phyloP scores from a whole-genome alignment of 2,329 filamentous ascomycete genomes.

The Domatiomyces globalis region DNA sequence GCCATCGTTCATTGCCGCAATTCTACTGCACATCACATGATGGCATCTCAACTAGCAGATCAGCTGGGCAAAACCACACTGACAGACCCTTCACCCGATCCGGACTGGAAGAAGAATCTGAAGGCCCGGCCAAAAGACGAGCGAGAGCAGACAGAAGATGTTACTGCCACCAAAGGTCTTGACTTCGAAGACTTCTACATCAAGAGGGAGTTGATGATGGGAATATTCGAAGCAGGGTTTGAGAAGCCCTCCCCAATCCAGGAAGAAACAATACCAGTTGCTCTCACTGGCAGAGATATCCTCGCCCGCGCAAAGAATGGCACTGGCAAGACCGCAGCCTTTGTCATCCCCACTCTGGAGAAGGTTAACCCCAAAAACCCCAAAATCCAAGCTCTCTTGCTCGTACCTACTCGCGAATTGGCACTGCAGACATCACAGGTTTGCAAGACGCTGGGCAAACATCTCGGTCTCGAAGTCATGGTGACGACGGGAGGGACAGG shows the following conservation, averaged over 20 bases:
- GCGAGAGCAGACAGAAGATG: constrained; percentile 52
- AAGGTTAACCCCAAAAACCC: constrained; percentile 92
- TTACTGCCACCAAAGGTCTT: constrained; percentile 91
- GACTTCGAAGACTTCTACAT: constrained; percentile 97
- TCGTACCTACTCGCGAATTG: constrained; percentile 91
- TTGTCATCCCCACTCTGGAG: constrained; percentile 89
- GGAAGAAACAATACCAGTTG: constrained; percentile 97
- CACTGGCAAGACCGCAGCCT: constrained; percentile 95
- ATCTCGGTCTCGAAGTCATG: constrained; percentile 96
- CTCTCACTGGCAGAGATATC: constrained; percentile 86
- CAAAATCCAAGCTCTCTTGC: constrained; percentile 91
- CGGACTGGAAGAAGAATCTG: constrained; percentile 32
- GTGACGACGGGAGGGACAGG: constrained; percentile 95
- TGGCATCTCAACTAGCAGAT: constrained; percentile 32
- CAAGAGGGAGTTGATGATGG: constrained; percentile 92
- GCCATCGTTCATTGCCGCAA: background rate
- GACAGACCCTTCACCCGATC: constrained; percentile 26
- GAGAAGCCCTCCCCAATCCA: constrained; percentile 98
- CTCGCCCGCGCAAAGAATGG: constrained; percentile 96
- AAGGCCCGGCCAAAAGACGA: constrained; percentile 35
- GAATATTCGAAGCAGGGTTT: constrained; percentile 97
- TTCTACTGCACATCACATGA: constrained; percentile 17
- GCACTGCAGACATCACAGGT: constrained; percentile 98
- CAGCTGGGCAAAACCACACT: constrained; percentile 33
- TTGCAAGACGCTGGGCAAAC: constrained; percentile 95